A percentile compares a stretch with the other conserved stretches of the same genome.
Evolutionary conservation across 139 green algal species (phyloP).

Genomic region (Auxenochlorella pyrenoidosa): DNA sequence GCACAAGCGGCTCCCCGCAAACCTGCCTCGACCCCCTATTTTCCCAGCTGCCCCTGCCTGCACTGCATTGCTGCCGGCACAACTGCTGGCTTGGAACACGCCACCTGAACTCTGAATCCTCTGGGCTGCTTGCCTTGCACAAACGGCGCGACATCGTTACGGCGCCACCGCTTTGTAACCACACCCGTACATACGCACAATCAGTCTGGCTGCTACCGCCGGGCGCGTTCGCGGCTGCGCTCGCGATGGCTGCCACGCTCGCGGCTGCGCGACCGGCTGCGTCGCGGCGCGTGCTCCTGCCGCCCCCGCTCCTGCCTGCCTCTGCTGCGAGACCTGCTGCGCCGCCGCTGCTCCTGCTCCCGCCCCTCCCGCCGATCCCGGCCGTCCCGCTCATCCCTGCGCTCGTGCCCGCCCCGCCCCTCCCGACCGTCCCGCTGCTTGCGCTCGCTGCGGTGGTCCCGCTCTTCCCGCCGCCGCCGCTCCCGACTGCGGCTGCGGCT

Average conservation of each 20-base stretch:
- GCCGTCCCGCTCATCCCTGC: too few relatives aligned
- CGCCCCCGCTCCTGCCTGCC: neutral
- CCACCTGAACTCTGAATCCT: too few relatives aligned
- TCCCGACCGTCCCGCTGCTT: neutral
- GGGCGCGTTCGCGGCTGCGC: neutral
- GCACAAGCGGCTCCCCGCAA: too few relatives aligned
- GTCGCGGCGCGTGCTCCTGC: neutral
- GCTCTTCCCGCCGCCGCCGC: neutral
- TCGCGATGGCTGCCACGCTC: neutral
- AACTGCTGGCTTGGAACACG: too few relatives aligned
- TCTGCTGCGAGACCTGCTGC: slow-evolving; percentile 9
- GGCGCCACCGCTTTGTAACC: too few relatives aligned
- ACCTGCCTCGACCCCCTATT: too few relatives aligned
- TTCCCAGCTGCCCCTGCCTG: too few relatives aligned
- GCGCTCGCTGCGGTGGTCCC: neutral
- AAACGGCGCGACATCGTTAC: too few relatives aligned
- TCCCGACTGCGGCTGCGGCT: neutral
- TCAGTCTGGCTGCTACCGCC: neutral
- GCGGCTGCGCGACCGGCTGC: slow-evolving; percentile 2
- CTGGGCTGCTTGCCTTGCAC: too few relatives aligned
- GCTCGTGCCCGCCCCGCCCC: neutral
- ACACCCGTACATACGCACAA: too few relatives aligned
- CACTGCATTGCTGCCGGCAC: too few relatives aligned
- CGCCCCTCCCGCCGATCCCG: too few relatives aligned
- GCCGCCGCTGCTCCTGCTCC: neutral